phyloP scores from a whole-genome alignment of 2,329 filamentous ascomycete species.

The Chalaropsis thielavioides region DNA sequence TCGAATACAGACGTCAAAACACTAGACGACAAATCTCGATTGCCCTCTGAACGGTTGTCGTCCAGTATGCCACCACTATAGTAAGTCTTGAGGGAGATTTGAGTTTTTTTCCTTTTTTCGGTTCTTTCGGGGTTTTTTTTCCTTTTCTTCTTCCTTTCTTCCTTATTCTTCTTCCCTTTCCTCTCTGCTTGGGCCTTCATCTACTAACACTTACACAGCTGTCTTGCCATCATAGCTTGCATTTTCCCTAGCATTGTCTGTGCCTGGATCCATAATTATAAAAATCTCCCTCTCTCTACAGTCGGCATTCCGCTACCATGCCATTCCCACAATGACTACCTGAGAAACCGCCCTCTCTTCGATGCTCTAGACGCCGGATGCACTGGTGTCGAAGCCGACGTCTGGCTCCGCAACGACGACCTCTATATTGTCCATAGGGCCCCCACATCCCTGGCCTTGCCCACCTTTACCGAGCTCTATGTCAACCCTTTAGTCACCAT shows the following conservation, averaged over 20 bases:
- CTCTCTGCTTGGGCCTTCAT: background rate
- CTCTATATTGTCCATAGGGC: conserved; percentile 47
- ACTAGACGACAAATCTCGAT: background rate
- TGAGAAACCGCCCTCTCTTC: conserved; percentile 47
- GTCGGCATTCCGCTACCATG: conserved; percentile 36
- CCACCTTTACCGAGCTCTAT: conserved; percentile 49
- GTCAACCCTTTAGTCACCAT: conserved; percentile 47
- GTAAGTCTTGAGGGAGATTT: background rate
- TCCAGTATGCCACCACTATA: background rate
- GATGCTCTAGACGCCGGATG: conserved; percentile 46
- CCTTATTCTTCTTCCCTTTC: background rate
- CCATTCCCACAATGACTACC: conserved; percentile 61
- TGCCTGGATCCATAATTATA: background rate
- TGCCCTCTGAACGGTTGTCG: background rate
- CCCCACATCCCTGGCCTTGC: conserved; percentile 28
- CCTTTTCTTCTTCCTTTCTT: background rate
- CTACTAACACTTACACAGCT: conserved; percentile 4
- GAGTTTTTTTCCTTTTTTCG: background rate
- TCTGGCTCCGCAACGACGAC: conserved; percentile 43
- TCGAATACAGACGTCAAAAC: background rate
- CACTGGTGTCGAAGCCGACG: conserved; percentile 52
- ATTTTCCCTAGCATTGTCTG: background rate
- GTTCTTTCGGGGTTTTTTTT: too few relatives aligned
- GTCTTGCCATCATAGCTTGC: background rate
- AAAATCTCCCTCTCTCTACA: conserved; percentile 22